Base-by-base conservation (phyloP, 169 alveolate species). In the Eimeria maxima region DNA sequence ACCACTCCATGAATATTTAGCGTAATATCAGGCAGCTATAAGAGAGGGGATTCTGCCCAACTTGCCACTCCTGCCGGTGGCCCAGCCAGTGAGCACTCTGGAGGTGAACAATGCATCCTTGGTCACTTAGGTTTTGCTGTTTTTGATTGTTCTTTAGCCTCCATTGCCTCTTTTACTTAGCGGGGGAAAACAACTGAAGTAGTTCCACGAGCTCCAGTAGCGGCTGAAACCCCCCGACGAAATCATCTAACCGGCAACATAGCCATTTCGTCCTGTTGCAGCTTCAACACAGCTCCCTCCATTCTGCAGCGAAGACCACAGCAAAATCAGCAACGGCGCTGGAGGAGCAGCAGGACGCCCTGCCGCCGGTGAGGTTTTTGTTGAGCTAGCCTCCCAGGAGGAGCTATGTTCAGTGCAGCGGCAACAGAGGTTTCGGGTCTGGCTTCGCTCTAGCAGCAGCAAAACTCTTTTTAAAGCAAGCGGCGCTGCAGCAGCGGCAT, bases 401-500 rank as follows among this genome's bases (percentile, higher is more conserved):
- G 67, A 78, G 88, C 88, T 78, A 45, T 10, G 16, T 0, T 10
- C 67, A 45, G 69, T 78, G 67, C 67, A 78, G 88, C 88, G 18
- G 88, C 44, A 78, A 4, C 65, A 24, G 38, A 38, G 55, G 22
- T 22, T 7, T 44, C 47, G 11, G 45, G 18, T 50, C 38, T 10
- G 67, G 67, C n/a, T 47, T 78, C 47, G 44, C 24, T 47, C 0
- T 50, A 42, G 27, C 88, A 47, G 24, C 45, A 14, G 65, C 13
- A 45, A 11, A 47, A 67, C 65, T 24, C n/a, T 16, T 1, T 22
- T 45, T 0, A 24, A 8, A 24, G 3, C 24, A 45, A 42, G 27
- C 24, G 67, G 27, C 60, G 67, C 88, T 45, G 88, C 88, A 45
- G 65, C 38, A 78, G 67, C 88, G 24, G 67, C 88, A 11, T 78